Evolutionary conservation across 371 early-diverging fungal species (phyloP), one percentile per base, ranked within the genome.

Genomic region (Circinella minor): DNA sequence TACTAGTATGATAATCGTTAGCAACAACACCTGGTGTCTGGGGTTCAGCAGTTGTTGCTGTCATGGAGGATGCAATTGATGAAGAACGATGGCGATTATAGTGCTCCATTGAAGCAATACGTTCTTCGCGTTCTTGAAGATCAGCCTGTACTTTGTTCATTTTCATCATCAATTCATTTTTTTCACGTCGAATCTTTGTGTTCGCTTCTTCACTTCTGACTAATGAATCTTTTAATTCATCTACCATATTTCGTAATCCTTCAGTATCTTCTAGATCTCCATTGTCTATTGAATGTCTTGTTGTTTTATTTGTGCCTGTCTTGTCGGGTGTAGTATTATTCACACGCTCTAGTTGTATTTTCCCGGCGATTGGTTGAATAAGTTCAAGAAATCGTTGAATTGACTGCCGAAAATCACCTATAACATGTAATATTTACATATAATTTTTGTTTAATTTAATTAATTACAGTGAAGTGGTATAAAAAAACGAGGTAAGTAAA

Each of bases 331-430:
- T 51, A 20, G 62, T 17, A 60, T 36, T 55, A 17, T 4, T 15
- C 1, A 27, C 27, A 34, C 48, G 7, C 20, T 67, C 67, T 3
- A 20, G 8, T 7, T 39, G 4, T 11, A 81, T 36, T 63, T 89
- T 89, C 9, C 90, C 89, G 14, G 86, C 82, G 71, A 90, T 88
- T 18, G 88, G 85, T 43, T 87, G 86, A 5, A 82, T 81, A 36
- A 83, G 80, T 8, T 61, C 61, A n/a, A 82, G 63, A 61, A 80
- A 82, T 46, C 72, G 72, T 36, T 77, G 73, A 15, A 82, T 37
- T 11, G 74, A 74, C 64, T 75, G 57, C 66, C 78, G 59, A 9
- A 57, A 57, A 18, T 64, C 51, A 34, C 36, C 51, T 64, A 48
- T 13, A 43, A n/a, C 27, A 15, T 15, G 34, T 64, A 64, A 27